Evolutionary conservation across 441 rosid species (phyloP).

Genomic region (Cnidoscolus chayamansa): DNA sequence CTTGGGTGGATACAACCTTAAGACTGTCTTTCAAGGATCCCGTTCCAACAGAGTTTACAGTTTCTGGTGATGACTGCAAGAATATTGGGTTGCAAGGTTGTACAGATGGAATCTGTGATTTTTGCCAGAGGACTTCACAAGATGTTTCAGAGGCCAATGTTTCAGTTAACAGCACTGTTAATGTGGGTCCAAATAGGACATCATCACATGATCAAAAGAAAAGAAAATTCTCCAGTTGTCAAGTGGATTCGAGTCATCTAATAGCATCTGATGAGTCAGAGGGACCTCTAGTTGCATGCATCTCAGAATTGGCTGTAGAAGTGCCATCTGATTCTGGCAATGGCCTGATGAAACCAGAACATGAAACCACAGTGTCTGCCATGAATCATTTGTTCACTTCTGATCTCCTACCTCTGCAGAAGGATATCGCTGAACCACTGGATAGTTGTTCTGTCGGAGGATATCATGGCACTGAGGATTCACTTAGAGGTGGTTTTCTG

Average conservation of each 20-base stretch:
- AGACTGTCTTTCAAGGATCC: constrained; percentile 35
- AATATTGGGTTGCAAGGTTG: constrained; percentile 34
- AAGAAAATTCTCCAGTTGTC: constrained; percentile 31
- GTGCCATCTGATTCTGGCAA: constrained; percentile 25
- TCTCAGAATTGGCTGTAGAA: constrained; percentile 26
- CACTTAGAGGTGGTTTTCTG: constrained; percentile 32
- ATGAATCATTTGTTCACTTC: constrained; percentile 26
- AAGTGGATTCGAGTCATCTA: constrained; percentile 34
- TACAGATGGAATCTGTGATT: constrained; percentile 28
- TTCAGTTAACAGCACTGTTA: constrained; percentile 26
- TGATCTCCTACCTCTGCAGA: constrained; percentile 24
- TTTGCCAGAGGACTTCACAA: constrained; percentile 24
- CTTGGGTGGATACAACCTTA: constrained; percentile 36
- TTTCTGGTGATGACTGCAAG: constrained; percentile 14
- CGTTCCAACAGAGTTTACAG: constrained; percentile 25
- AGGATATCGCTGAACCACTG: constrained; percentile 21
- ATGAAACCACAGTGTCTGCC: constrained; percentile 30
- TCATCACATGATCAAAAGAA: constrained; percentile 34
- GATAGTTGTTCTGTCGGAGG: constrained; percentile 26
- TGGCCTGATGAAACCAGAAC: constrained; percentile 27
- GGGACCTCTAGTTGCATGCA: constrained; percentile 29
- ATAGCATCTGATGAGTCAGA: constrained; percentile 28
- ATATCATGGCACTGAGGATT: constrained; percentile 31
- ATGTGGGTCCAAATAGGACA: constrained; percentile 24
- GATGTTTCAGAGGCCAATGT: constrained; percentile 30